Base-by-base conservation (phyloP, 148 eudicot species). In the Persicaria tinctoria region DNA sequence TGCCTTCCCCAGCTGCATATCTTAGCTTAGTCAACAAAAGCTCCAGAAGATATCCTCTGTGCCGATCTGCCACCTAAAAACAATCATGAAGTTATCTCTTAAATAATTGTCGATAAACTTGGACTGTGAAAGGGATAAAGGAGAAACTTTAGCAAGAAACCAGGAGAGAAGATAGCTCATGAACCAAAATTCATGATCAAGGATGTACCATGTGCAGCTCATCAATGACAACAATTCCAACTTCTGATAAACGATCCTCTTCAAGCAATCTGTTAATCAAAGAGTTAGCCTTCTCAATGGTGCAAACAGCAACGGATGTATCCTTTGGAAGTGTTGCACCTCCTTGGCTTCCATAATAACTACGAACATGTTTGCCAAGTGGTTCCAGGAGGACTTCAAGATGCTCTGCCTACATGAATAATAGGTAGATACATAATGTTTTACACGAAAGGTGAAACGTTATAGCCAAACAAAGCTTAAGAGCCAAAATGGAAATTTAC, bases 231-330 rank as follows among this genome's bases (percentile, higher is more conserved):
- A 96, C 87, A 54, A 91, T 92, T 79, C 99, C 99, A 83, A 96
- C 91, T 86, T 96, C 97, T 66, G 97, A 96, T 72, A 96, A 79
- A 51, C 99, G 91, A 59, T 90, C 97, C 84, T 96, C 99, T 85
- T 96, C 99, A 60, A 96, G 85, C 82, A 96, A 78, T 84, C 91
- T 84, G 82, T 96, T 96, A 46, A 92, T 82, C 80, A 96, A 83
- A 73, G 99, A 96, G 80, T 96, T 96, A 70, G 99, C 99, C 87
- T 96, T 96, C 83, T 96, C 99, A 75, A 96, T 96, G 5, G 99
- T 96, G 78, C 99, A 96, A 73, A 96, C 97, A 81, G 99, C 97
- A 16, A 96, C 91, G 74, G 97, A 89, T 53, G 97, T 96, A 76
- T 96, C 97, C 81, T 89, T 96, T 23, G 94, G 99, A 75, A 96